phyloP scores from a whole-genome alignment of 176 grass and related monocot genomes.

The Phyllostachys edulis region DNA sequence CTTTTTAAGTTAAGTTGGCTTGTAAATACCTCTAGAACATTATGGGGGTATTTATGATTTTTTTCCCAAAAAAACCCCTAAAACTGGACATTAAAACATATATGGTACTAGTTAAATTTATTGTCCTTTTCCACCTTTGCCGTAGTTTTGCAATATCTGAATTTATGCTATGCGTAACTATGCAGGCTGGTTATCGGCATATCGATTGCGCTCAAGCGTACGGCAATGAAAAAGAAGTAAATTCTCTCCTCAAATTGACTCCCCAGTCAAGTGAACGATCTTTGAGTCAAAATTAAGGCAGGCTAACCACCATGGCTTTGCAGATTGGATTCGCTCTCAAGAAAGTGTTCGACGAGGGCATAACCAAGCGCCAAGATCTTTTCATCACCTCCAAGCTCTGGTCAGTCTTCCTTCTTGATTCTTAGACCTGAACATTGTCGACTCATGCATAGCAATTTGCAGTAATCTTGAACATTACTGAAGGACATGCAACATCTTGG shows the following conservation, averaged over 20 bases:
- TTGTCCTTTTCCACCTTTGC: too few species aligned
- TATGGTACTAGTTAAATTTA: too few species aligned
- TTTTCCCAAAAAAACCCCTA: too few species aligned
- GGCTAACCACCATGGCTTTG: background rate
- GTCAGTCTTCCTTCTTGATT: slow-evolving; percentile 12
- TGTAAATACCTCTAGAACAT: too few species aligned
- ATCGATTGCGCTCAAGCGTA: slow-evolving; percentile 38
- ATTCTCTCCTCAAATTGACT: background rate
- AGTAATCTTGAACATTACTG: background rate
- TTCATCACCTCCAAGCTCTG: slow-evolving; percentile 90
- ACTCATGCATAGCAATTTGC: too few species aligned
- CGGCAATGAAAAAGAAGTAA: slow-evolving; percentile 40
- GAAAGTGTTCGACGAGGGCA: slow-evolving; percentile 59
- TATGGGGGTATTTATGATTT: too few species aligned
- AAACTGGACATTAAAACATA: too few species aligned
- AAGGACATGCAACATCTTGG: too few species aligned
- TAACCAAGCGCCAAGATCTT: slow-evolving; percentile 64
- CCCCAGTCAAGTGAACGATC: background rate
- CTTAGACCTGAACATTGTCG: background rate
- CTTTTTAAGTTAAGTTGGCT: too few species aligned
- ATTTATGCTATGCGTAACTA: too few species aligned
- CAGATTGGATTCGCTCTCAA: slow-evolving; percentile 69
- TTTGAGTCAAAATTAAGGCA: background rate
- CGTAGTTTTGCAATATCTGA: too few species aligned
- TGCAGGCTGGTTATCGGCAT: slow-evolving; percentile 31